These are phyloP conservation scores for Pyrrhoderma noxium DNA, from an alignment of 1,284 basidiomycete genomes.

Conservation along the genomic window DNA sequence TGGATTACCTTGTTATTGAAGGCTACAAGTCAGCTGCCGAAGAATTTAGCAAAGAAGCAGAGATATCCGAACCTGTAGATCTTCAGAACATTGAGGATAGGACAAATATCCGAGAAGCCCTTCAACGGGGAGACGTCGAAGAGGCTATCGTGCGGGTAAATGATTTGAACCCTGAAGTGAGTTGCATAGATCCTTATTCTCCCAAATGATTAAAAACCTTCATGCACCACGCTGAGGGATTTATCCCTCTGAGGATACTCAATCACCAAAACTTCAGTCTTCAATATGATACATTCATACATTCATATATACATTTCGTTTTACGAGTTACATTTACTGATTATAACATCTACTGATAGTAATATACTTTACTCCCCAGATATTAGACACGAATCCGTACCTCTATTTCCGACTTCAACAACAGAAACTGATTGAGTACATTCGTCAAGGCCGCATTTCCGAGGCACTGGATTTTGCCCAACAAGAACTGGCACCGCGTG, in stretches of 20 bases:
- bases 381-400: slow-evolving; percentile 86
- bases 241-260: slow-evolving; percentile 68
- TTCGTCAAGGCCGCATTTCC: slow-evolving; percentile 72
- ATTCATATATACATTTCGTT: slow-evolving; percentile 20
- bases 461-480: slow-evolving; percentile 90
- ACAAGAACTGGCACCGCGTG: slow-evolving; percentile 87
- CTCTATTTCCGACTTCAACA: slow-evolving; percentile 93
- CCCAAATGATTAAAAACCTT: slow-evolving; percentile 78
- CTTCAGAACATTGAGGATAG: slow-evolving; percentile 89
- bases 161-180: slow-evolving; percentile 94
- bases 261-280: slow-evolving; percentile 80
- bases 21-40: slow-evolving; percentile 96
- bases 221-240: slow-evolving; percentile 99
- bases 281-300: slow-evolving; percentile 75
- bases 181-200: slow-evolving; percentile 28
- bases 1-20: slow-evolving; percentile 97
- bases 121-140: slow-evolving; percentile 91
- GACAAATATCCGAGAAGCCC: slow-evolving; percentile 89
- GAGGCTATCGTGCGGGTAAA: slow-evolving; percentile 92
- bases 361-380: slow-evolving; percentile 45
- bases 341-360: slow-evolving; percentile 14
- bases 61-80: slow-evolving; percentile 70
- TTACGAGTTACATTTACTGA: slow-evolving; percentile 19
- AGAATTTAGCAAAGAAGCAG: slow-evolving; percentile 86
- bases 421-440: slow-evolving; percentile 91